Percentiles rank a stretch among this genome's conserved stretches.
These are phyloP conservation scores for Globisporangium takayamanum DNA, from an alignment of 352 stramenopile species.

Conservation along the genomic window DNA sequence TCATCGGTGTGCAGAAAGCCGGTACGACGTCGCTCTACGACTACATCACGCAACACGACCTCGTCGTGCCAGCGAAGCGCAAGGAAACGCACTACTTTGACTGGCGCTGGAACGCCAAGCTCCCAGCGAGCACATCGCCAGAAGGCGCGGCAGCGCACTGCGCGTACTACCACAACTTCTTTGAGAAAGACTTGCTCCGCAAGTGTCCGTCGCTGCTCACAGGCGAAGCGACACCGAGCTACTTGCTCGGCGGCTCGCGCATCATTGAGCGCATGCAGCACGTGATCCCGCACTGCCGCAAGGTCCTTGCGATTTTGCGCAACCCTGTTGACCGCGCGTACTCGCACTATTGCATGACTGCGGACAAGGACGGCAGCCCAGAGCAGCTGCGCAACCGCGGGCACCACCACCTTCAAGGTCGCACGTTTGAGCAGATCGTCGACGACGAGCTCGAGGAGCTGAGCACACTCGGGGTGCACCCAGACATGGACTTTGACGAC, in stretches of 20 bases:
- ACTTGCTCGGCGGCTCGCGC: conserved; percentile 75
- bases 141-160: conserved; percentile 57
- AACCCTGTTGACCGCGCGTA: conserved; percentile 81
- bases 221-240: conserved; percentile 91
- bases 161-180: conserved; percentile 79
- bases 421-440: conserved; percentile 69
- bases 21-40: conserved; percentile 97
- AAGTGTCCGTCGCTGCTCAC: conserved; percentile 89
- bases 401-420: conserved; percentile 53
- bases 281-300: conserved; percentile 71
- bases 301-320: conserved; percentile 81
- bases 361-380: conserved; percentile 60
- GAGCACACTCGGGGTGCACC: conserved; percentile 46
- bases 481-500: conserved; percentile 65
- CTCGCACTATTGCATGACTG: conserved; percentile 88
- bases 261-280: conserved; percentile 75
- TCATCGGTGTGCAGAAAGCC: conserved; percentile 95
- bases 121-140: conserved; percentile 40
- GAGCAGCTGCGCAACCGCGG: conserved; percentile 77
- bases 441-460: conserved; percentile 68
- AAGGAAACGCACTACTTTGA: conserved; percentile 98
- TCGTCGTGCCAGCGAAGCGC: conserved; percentile 86
- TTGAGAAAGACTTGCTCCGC: conserved; percentile 74
- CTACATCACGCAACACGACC: conserved; percentile 96
- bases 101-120: conserved; percentile 92